Percentiles rank a stretch among this genome's conserved stretches.
Evolutionary conservation across 768 basidiomycete genomes (phyloP).

Genomic region (Chlorophyllum brunneum): DNA sequence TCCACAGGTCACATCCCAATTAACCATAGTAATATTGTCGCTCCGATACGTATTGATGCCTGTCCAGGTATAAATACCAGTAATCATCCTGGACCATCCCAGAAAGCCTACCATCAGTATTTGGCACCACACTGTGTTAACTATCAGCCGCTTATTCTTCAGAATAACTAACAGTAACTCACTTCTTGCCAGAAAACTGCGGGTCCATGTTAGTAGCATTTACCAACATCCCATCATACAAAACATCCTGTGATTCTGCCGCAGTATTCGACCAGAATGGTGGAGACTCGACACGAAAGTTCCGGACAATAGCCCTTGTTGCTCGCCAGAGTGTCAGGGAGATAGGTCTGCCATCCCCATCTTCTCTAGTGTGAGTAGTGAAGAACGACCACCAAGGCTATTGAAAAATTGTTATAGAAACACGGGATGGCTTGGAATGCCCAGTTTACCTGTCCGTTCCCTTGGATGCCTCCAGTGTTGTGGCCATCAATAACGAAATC

Average conservation of each 20-base stretch:
- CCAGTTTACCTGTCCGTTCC: constrained; percentile 48
- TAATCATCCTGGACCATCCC: background rate
- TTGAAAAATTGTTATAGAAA: background rate
- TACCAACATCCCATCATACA: constrained; percentile 55
- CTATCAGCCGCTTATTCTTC: background rate
- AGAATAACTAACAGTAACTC: background rate
- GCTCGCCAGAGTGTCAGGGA: constrained; percentile 47
- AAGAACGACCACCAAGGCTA: constrained; percentile 60
- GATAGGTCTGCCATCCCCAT: constrained; percentile 59
- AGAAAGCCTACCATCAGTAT: constrained; percentile 47
- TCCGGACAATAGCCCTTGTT: constrained; percentile 34
- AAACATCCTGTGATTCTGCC: constrained; percentile 41
- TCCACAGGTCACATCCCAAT: constrained; percentile 62
- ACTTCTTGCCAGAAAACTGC: constrained; percentile 47
- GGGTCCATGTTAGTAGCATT: constrained; percentile 57
- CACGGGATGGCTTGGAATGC: background rate
- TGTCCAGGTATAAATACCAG: background rate
- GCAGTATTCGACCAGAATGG: constrained; percentile 62
- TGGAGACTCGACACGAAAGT: constrained; percentile 50
- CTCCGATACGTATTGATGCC: constrained; percentile 54
- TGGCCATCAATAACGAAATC: constrained; percentile 56
- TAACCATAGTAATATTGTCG: constrained; percentile 40
- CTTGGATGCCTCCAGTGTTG: constrained; percentile 52
- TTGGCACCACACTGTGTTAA: constrained; percentile 44
- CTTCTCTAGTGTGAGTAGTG: constrained; percentile 38